Percentiles rank a stretch among this genome's conserved stretches.
phyloP scores from a whole-genome alignment of 805 yeast genomes.

The Priceomyces medius region DNA sequence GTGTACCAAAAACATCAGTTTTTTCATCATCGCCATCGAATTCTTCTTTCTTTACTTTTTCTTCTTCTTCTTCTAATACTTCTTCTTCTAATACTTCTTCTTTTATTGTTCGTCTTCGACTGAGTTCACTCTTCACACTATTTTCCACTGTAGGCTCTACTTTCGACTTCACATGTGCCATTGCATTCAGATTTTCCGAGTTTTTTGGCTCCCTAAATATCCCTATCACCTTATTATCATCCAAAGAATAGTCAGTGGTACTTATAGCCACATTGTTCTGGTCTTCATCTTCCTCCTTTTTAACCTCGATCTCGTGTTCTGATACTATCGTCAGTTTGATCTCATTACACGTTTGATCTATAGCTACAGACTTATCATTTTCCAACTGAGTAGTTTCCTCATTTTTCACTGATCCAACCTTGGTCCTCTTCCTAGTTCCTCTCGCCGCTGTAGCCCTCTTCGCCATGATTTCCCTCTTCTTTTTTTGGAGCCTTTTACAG shows the following conservation, averaged over 20 bases:
- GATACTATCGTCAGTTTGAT: neutral
- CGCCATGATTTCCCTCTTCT: neutral
- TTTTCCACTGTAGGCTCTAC: neutral
- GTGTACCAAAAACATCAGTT: too few relatives aligned
- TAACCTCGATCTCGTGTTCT: conserved; percentile 4
- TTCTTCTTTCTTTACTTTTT: neutral
- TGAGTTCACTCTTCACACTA: too few relatives aligned
- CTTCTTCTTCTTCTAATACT: neutral
- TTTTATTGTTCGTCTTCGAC: neutral
- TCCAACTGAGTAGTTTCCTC: neutral
- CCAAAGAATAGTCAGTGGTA: too few relatives aligned
- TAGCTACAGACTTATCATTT: too few relatives aligned
- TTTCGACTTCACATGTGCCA: neutral
- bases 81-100: neutral
- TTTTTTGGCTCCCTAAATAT: neutral
- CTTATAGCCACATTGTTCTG: too few relatives aligned
- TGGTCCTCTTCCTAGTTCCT: neutral
- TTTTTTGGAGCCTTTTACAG: too few relatives aligned
- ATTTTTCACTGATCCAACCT: neutral
- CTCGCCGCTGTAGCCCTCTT: neutral
- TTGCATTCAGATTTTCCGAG: neutral
- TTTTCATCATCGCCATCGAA: neutral
- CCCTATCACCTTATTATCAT: too few relatives aligned
- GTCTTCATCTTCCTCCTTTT: conserved; percentile 4
- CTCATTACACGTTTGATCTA: too few relatives aligned